Evolutionary conservation across 202 grass and related monocot genomes (phyloP).

Genomic region (Carex arenaria): DNA sequence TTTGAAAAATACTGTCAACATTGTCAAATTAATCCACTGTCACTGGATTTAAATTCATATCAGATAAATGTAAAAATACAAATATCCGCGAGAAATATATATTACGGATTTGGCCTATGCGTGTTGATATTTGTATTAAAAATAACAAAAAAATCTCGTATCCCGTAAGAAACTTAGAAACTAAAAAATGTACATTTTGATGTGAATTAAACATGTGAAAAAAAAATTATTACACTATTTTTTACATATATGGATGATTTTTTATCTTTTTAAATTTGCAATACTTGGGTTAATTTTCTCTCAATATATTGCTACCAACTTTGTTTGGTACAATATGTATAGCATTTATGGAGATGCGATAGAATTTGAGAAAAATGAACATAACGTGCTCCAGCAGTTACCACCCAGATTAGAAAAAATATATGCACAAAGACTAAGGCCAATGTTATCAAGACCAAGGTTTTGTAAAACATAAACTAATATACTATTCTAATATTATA

Average conservation of each 20-base stretch:
- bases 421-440: conserved; percentile 16
- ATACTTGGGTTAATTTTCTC: neutral
- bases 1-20: neutral
- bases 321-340: neutral
- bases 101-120: neutral
- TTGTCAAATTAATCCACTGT: neutral
- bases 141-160: neutral
- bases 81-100: neutral
- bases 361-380: neutral
- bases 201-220: neutral
- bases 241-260: neutral
- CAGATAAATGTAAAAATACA: neutral
- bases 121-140: neutral
- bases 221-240: neutral
- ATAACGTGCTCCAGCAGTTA: conserved; percentile 25
- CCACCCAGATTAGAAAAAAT: conserved; percentile 2
- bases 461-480: conserved; percentile 27
- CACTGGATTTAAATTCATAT: neutral
- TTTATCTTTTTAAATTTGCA: neutral
- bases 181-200: neutral
- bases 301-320: neutral
- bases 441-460: conserved; percentile 17
- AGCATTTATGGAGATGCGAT: neutral
- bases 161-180: no score
- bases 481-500: conserved; percentile 8